Evolutionary conservation across 164 flowering plant species (phyloP).

Genomic region (Aristolochia californica): DNA sequence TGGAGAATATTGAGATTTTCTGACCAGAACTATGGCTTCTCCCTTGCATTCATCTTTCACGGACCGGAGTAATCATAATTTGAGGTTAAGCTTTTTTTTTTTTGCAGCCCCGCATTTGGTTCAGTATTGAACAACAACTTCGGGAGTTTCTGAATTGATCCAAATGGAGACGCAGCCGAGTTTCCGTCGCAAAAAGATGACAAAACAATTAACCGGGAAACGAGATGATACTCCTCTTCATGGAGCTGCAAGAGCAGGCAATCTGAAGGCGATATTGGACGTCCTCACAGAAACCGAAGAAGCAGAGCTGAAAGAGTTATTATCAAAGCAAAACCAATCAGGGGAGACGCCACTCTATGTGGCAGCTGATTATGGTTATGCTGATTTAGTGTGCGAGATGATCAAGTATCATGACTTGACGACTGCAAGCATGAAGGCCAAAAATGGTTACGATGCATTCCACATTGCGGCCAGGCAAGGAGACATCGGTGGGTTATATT

Average conservation of each 20-base stretch:
- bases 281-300: constrained; percentile 31
- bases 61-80: too few species aligned
- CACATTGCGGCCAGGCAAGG: constrained; percentile 98
- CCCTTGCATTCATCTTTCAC: too few species aligned
- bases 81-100: too few species aligned
- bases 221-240: constrained; percentile 72
- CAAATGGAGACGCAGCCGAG: constrained; percentile 33
- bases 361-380: constrained; percentile 81
- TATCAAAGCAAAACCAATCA: constrained; percentile 61
- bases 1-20: too few species aligned
- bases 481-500: constrained; percentile 71
- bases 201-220: constrained; percentile 69
- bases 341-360: constrained; percentile 87
- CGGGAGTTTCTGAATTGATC: too few species aligned
- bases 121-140: too few species aligned
- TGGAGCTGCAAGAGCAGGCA: constrained; percentile 65
- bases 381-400: constrained; percentile 68
- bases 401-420: constrained; percentile 53
- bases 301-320: constrained; percentile 39
- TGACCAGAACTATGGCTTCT: too few species aligned
- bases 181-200: constrained; percentile 50
- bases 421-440: constrained; percentile 73
- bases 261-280: constrained; percentile 30
- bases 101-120: too few species aligned
- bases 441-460: constrained; percentile 85